Base-by-base conservation (phyloP, 805 yeast species). In the Debaryomyces hansenii region DNA sequence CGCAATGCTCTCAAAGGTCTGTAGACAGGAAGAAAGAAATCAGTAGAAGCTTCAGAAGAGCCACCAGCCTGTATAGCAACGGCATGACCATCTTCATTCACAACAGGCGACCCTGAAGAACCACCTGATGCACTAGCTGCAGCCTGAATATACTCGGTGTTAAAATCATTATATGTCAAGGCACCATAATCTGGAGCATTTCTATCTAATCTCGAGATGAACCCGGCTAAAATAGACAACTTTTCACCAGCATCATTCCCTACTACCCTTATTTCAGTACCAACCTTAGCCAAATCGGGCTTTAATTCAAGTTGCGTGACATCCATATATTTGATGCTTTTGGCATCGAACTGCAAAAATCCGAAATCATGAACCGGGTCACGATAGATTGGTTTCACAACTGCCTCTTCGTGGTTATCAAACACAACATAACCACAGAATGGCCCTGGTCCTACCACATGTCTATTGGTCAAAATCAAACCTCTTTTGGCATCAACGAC, bases 231-330 rank as follows among this genome's bases (percentile, higher is more conserved):
- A 57, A 91, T 91, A 41, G 95, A 85, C 39, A 91, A 73, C 66
- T 91, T 90, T 64, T 91, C 97, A 60, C 97, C 97, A 11, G 96
- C 95, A 70, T 91, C 97, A 66, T 91, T 91, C 74, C 97, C 97
- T 33, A 91, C 91, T 24, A 91, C 96, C 58, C 97, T 79, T 59
- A 91, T 90, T 63, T 91, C 97, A 34, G 89, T 81, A 32, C 97
- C 97, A n/a, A 91, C 91, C 57, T 80, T 78, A 24, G 96, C 96
- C 49, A 85, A 72, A 14, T 88, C 92, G 0, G 97, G 97, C 53
- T 79, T 76, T 44, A 91, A 70, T 35, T 78, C 77, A 41, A 91
- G 73, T 34, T 85, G 85, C 42, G 76, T 75, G 4, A 91, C 76
- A 40, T 77, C 64, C 87, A 89, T 84, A 60, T 90, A 86, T 63